These are phyloP conservation scores for Ilyonectria sp. DNA, from an alignment of 2,329 filamentous ascomycete genomes.

Conservation along the genomic window DNA sequence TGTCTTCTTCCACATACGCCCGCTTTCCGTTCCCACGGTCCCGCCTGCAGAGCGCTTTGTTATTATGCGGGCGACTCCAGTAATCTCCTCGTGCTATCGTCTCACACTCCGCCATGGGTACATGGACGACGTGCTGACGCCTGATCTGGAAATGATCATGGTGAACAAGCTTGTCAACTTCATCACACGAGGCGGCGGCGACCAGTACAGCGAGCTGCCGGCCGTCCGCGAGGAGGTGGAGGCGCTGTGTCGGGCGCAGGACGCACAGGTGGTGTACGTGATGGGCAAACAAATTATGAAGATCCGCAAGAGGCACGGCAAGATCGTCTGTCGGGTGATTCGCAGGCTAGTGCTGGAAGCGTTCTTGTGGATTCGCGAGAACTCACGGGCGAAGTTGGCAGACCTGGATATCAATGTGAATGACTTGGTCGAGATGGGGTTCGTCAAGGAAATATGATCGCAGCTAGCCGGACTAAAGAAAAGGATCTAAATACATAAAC, in stretches of 20 bases:
- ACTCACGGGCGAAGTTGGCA: slow-evolving; percentile 76
- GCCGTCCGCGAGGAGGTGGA: slow-evolving; percentile 57
- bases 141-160: slow-evolving; percentile 69
- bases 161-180: slow-evolving; percentile 73
- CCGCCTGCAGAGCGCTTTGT: slow-evolving; percentile 63
- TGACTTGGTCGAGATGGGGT: slow-evolving; percentile 78
- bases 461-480: no score
- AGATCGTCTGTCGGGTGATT: slow-evolving; percentile 50
- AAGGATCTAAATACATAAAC: no score
- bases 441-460: slow-evolving; percentile 74
- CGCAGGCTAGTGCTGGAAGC: slow-evolving; percentile 64
- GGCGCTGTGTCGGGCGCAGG: slow-evolving; percentile 60
- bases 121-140: slow-evolving; percentile 78
- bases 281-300: slow-evolving; percentile 75
- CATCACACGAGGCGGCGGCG: slow-evolving; percentile 57
- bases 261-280: slow-evolving; percentile 68
- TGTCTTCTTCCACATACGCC: slow-evolving; percentile 82
- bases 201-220: slow-evolving; percentile 40
- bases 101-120: slow-evolving; percentile 81
- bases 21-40: slow-evolving; percentile 72
- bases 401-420: slow-evolving; percentile 68
- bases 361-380: slow-evolving; percentile 77
- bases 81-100: slow-evolving; percentile 76
- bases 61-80: slow-evolving; percentile 56
- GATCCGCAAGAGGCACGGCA: slow-evolving; percentile 56